A percentile compares a stretch with the other conserved stretches of the same genome.
phyloP scores from a whole-genome alignment of 129 eudicot species.

The Chrysanthemum seticuspe region DNA sequence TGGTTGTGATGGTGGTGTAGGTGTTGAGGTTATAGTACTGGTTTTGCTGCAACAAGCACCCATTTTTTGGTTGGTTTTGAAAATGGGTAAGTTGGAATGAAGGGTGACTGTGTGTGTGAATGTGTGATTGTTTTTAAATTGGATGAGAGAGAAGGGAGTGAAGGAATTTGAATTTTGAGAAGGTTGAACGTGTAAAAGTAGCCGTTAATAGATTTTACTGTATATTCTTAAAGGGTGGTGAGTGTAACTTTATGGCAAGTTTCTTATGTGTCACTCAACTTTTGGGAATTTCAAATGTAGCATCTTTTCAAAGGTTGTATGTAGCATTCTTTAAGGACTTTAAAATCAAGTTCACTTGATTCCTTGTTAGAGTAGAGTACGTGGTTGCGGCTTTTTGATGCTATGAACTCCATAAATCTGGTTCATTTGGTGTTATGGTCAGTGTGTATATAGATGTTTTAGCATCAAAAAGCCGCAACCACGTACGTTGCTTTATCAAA shows the following conservation, averaged over 20 bases:
- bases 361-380: too few species aligned
- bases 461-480: too few species aligned
- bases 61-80: slow-evolving; percentile 20
- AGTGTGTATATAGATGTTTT: too few species aligned
- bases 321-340: too few species aligned
- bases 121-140: slow-evolving; percentile 28
- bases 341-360: too few species aligned
- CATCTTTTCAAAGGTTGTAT: not conserved
- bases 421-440: too few species aligned
- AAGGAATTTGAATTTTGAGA: slow-evolving; percentile 31
- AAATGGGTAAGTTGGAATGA: slow-evolving; percentile 2
- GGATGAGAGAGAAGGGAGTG: slow-evolving; percentile 12
- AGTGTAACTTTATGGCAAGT: slow-evolving; percentile 25
- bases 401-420: too few species aligned
- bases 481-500: too few species aligned
- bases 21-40: slow-evolving; percentile 14
- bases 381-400: too few species aligned
- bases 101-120: slow-evolving; percentile 6
- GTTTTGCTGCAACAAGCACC: slow-evolving; percentile 39
- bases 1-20: slow-evolving; percentile 19
- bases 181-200: slow-evolving; percentile 25
- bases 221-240: slow-evolving; percentile 12
- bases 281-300: slow-evolving; percentile 13
- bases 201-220: slow-evolving; percentile 29
- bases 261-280: slow-evolving; percentile 9